These are phyloP conservation scores for Kluyveromyces marxianus DNA, from an alignment of 1,139 yeast species.

Conservation along the genomic window DNA sequence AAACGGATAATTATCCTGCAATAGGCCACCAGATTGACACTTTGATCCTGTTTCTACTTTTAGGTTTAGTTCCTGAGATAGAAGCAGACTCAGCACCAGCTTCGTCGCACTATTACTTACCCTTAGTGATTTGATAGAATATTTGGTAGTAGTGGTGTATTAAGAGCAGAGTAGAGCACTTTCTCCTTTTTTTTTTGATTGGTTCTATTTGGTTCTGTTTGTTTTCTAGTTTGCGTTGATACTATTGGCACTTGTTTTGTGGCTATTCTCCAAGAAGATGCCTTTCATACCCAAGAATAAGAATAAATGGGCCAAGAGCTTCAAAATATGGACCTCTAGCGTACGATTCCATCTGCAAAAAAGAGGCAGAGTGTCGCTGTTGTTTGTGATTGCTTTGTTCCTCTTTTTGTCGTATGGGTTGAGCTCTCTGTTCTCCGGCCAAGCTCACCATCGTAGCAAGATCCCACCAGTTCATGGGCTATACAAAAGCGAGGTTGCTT, in stretches of 20 bases:
- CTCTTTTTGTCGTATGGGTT: constrained; percentile 10
- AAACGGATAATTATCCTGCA: too few species aligned
- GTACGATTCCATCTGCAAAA: background rate
- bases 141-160: too few species aligned
- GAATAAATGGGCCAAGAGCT: constrained; percentile 2
- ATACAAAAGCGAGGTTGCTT: constrained; percentile 37
- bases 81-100: too few species aligned
- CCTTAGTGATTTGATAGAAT: too few species aligned
- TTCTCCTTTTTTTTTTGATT: background rate
- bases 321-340: background rate
- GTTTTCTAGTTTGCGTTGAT: constrained; percentile 2
- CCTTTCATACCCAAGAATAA: constrained; percentile 5
- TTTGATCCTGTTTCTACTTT: too few species aligned
- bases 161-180: background rate
- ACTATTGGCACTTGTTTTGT: constrained; percentile 5
- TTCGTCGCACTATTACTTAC: too few species aligned
- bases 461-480: constrained; percentile 35
- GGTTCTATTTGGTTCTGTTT: background rate
- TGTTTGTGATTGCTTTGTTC: constrained; percentile 9
- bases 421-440: background rate
- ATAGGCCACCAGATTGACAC: too few species aligned
- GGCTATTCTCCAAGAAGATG: constrained; percentile 8
- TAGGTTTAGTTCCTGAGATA: too few species aligned
- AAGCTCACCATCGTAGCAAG: constrained; percentile 1
- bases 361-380: constrained; percentile 1